Evolutionary conservation across 1,139 yeast genomes (phyloP), one percentile per base, ranked within the genome.

Genomic region (Suhomyces panamericanus): DNA sequence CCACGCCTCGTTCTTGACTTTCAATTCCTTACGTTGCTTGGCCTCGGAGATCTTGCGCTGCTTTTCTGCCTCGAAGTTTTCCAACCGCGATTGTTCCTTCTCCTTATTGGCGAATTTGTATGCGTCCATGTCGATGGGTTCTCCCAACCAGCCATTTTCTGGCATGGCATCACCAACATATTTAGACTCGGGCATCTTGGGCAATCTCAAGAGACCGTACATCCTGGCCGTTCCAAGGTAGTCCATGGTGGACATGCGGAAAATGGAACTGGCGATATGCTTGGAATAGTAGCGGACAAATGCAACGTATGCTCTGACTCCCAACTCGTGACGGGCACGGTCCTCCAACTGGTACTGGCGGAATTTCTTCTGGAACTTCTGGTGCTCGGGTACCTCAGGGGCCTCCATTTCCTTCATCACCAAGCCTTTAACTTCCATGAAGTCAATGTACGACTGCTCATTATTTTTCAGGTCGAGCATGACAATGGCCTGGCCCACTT

Each of bases 181-280:
- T 47, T 70, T 74, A 22, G 88, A 73, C 62, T 95, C 99, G 0
- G 99, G 99, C 98, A 95, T 95, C 55, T 83, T 81, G 7, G 99
- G 99, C 43, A 93, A 67, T 54, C 97, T 75, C 39, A 88, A 66
- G 12, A 95, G 66, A 1, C 96, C 96, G 64, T 87, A 90, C 69
- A 87, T 75, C 52, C 73, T 77, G 0, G 95, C 96, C 12, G 85
- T 52, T 0, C 85, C 87, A 26, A 84, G 63, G 55, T 87, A 85
- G 60, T 91, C 95, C 48, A 95, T 66, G 9, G 81, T 69, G 38
- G 80, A 78, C 16, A 87, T 58, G 50, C 99, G 74, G 69, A 95
- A 95, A 31, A 95, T 93, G 0, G 97, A 90, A 10, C 85, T 75
- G 0, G 97, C 96, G n/a, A 87, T 68, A 65, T 95, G 99, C 59